Evolutionary conservation across 176 grass and related monocot species (phyloP).

Genomic region (Oryza officinalis): DNA sequence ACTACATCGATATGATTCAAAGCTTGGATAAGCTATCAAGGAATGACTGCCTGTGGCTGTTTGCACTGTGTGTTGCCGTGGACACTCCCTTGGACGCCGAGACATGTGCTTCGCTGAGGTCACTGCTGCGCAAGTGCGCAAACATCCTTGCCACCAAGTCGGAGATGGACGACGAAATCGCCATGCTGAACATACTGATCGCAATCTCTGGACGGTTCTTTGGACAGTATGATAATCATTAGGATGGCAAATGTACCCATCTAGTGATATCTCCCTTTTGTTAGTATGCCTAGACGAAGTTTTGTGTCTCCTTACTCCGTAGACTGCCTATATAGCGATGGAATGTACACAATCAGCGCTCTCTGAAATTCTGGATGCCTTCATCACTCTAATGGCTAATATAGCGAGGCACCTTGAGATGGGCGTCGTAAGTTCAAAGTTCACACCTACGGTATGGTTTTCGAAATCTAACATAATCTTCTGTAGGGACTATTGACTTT

Average conservation of each 20-base stretch:
- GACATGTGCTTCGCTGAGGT: slow-evolving; percentile 68
- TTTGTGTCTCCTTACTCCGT: neutral
- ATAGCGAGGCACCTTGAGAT: neutral
- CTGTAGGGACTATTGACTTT: neutral
- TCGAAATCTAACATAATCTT: neutral
- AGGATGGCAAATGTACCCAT: neutral
- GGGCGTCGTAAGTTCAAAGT: neutral
- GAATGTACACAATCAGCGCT: neutral
- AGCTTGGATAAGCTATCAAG: slow-evolving; percentile 56
- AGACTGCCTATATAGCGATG: neutral
- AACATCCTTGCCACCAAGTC: slow-evolving; percentile 50
- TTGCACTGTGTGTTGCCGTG: slow-evolving; percentile 64
- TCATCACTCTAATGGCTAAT: neutral
- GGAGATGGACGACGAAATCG: slow-evolving; percentile 61
- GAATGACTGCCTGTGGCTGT: slow-evolving; percentile 82
- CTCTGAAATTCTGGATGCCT: neutral
- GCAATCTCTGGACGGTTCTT: slow-evolving; percentile 71
- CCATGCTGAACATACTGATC: slow-evolving; percentile 77
- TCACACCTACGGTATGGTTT: no score
- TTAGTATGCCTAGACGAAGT: neutral
- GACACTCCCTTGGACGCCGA: slow-evolving; percentile 60
- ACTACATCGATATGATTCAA: slow-evolving; percentile 62
- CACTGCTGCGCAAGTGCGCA: slow-evolving; percentile 66
- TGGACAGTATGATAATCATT: slow-evolving; percentile 62
- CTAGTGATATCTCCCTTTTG: neutral